Evolutionary conservation across 2,329 filamentous ascomycete genomes (phyloP), one percentile per base, ranked within the genome.

Genomic region (Verticillium tricorpus): DNA sequence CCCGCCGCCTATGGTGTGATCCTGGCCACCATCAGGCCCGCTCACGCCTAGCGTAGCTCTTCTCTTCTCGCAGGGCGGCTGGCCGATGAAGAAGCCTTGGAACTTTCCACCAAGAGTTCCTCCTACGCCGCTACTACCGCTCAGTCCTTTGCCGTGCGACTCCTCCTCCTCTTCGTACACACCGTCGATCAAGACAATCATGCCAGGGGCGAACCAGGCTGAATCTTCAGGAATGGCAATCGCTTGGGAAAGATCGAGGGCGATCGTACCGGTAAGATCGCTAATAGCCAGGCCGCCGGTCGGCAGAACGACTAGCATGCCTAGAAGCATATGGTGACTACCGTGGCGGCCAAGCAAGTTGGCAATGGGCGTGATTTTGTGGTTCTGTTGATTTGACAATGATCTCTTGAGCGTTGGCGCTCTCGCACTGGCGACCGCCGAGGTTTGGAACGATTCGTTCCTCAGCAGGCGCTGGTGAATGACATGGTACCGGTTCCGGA

Each of bases 121-220:
- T 50, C 94, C 94, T 31, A 97, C 88, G 52, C 94, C 94, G 57
- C 87, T 89, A 66, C 87, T 90, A 5, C 90, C 89, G 58, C 91
- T 90, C 5, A 96, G 80, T 0, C 86, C 87, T 22, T 87, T 88
- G 17, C 89, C 88, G 1, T 82, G 78, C 22, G 86, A 88, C 65
- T 88, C 85, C 64, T 93, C 92, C 68, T 97, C 93, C 73, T 98
- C 95, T 72, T 97, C 93, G 71, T 99, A 99, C n/a, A 94, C 88
- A 7, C 95, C 95, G 69, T 99, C 95, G 0, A 97, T 87, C 0
- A 99, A 83, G 3, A 98, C 91, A 57, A 99, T 91, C 93, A 98
- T 98, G 3, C 96, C 96, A 0, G 95, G 93, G 5, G 89, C 88
- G 71, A 97, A 97, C 90, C 93, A 99, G 4, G 91, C 89, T 28